Percentiles rank a stretch among this genome's conserved stretches.
Conservation (phyloP, 306 rosid genomes). For the Medicago ruthenica region DNA sequence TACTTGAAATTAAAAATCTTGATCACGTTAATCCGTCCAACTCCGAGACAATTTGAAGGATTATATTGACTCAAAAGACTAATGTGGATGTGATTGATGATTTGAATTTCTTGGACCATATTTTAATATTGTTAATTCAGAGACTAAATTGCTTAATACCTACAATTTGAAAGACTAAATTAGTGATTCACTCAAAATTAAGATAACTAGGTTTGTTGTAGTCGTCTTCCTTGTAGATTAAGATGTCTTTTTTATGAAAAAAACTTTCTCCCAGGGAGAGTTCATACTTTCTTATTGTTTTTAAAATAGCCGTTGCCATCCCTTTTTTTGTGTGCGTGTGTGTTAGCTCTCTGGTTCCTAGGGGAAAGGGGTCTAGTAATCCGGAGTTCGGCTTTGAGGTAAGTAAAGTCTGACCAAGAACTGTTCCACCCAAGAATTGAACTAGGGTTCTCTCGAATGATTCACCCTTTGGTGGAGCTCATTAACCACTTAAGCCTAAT, state of each 20-base stretch:
- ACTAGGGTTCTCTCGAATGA: too few relatives aligned
- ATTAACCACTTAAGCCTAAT: too few relatives aligned
- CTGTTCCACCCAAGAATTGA: too few relatives aligned
- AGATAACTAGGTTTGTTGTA: background rate
- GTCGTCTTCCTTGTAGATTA: background rate
- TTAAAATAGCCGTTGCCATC: background rate
- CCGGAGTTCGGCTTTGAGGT: too few relatives aligned
- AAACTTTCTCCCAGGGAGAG: background rate
- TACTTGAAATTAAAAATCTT: background rate
- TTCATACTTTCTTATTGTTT: constrained; percentile 3
- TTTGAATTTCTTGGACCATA: background rate
- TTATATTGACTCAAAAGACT: background rate
- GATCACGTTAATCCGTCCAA: background rate
- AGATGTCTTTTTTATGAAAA: background rate
- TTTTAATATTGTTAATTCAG: background rate
- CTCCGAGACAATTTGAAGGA: background rate
- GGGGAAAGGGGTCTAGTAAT: too few relatives aligned
- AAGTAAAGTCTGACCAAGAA: too few relatives aligned
- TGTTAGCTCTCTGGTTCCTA: too few relatives aligned
- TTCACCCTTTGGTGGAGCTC: too few relatives aligned
- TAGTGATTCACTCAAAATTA: background rate
- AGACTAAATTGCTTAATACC: background rate
- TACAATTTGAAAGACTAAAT: background rate
- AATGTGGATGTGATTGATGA: background rate
- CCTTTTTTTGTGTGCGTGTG: too few relatives aligned